Evolutionary conservation across 305 asterid species (phyloP).

Genomic region (Fraxinus floribunda): DNA sequence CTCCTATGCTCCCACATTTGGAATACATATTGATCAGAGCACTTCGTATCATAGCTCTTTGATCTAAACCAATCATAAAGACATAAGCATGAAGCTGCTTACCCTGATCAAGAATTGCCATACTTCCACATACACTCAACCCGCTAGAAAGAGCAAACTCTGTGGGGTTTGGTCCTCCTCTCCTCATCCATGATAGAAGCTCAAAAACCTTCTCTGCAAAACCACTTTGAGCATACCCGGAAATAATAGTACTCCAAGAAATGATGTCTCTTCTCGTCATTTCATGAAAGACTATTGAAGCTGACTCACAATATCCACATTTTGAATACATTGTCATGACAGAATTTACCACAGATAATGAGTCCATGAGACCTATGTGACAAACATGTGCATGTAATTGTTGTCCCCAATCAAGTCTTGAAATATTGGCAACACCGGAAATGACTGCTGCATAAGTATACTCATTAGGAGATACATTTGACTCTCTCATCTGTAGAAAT

Average conservation of each 20-base stretch:
- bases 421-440: slow-evolving; percentile 62
- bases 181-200: slow-evolving; percentile 36
- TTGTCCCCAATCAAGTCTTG: slow-evolving; percentile 67
- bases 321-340: slow-evolving; percentile 72
- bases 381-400: slow-evolving; percentile 69
- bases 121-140: no score
- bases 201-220: slow-evolving; percentile 62
- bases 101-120: no score
- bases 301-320: slow-evolving; percentile 51
- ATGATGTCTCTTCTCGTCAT: slow-evolving; percentile 61
- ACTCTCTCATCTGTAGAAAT: slow-evolving; percentile 56
- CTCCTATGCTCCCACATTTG: no score
- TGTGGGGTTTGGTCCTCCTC: no score
- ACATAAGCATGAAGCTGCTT: no score
- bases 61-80: no score
- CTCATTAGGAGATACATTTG: slow-evolving; percentile 57
- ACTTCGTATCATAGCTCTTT: no score
- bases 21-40: no score
- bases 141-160: no score
- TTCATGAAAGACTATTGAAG: slow-evolving; percentile 47
- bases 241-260: slow-evolving; percentile 83
- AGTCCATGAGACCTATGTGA: slow-evolving; percentile 46
- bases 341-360: slow-evolving; percentile 72
- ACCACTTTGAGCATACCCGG: slow-evolving; percentile 76
- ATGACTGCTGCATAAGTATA: slow-evolving; percentile 73